These are phyloP conservation scores for Thozetella sp. DNA, from an alignment of 495 filamentous ascomycete species.

Conservation along the genomic window DNA sequence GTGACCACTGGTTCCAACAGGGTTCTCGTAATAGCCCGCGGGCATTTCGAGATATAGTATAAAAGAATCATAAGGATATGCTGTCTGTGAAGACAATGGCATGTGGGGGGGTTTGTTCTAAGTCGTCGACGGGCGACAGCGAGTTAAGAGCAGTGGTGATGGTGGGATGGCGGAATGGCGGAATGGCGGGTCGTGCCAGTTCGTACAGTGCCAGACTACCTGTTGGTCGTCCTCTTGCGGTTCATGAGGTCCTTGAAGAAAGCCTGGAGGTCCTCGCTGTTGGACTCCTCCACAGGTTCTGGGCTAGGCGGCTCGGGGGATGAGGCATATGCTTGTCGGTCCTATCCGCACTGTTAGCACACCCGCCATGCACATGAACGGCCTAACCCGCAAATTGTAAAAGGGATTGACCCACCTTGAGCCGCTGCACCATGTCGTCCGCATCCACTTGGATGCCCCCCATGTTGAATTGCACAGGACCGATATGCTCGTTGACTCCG, in stretches of 20 bases:
- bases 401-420: conserved; percentile 62
- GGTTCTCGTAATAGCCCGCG: no score
- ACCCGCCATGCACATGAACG: conserved; percentile 1
- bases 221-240: conserved; percentile 15
- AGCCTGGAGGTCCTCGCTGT: conserved; percentile 49
- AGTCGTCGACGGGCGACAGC: no score
- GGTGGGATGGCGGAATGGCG: no score
- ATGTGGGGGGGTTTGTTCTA: background rate
- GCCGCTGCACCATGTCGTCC: conserved; percentile 88
- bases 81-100: background rate
- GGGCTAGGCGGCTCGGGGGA: conserved; percentile 32
- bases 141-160: no score
- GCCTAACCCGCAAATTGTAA: background rate
- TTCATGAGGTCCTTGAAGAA: conserved; percentile 54
- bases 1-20: no score
- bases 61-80: background rate
- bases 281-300: conserved; percentile 28
- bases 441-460: conserved; percentile 96
- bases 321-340: conserved; percentile 44
- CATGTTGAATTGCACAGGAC: conserved; percentile 96
- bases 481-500: conserved; percentile 82
- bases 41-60: no score
- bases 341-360: conserved; percentile 23
- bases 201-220: conserved; percentile 2
- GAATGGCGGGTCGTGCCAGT: no score